Base-by-base conservation (phyloP, 2,329 filamentous ascomycete species). In the Ophiostoma triangulosporum region DNA sequence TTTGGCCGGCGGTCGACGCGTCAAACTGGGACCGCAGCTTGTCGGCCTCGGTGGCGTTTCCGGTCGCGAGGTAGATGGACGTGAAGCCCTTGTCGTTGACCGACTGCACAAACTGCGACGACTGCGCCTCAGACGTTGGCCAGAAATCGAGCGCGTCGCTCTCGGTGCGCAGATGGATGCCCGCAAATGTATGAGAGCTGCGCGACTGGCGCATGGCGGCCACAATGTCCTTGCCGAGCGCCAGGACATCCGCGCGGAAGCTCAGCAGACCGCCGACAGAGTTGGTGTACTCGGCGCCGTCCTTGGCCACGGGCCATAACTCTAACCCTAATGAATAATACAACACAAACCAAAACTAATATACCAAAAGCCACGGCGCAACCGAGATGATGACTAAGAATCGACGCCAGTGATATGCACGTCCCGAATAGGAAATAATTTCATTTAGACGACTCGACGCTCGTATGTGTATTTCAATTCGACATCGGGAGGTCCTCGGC, bases 81-180 rank as follows among this genome's bases (percentile, higher is more conserved):
- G 64, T 64, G 51, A 69, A 67, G 0, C 62, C 59, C 38, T 64
- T 62, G 6, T 57, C 55, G 1, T 62, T 57, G 0, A 66, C 66
- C 54, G 64, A 60, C 29, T 64, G 57, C 14, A 73, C 58, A 56
- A 72, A 74, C 0, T 66, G 66, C 5, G 63, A 58, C 27, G 61
- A 67, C 60, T 75, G 72, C 20, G 64, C 64, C 2, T 69, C 63
- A 55, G 66, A 74, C 5, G 66, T 63, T 4, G 72, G 72, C 72
- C 72, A 75, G 56, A 67, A 65, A 15, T 63, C 63, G 20, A 74
- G 57, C 1, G 71, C 70, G 53, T 75, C 72, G 52, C 62, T 68
- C 59, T 75, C 72, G 6, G 72, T 73, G 15, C 72, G 65, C 4
- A 75, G 62, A 56, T 75, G 73, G 9, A 73, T 64, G 4, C 72